These are phyloP conservation scores for Tolypocladium guangdongense DNA, from an alignment of 2,329 filamentous ascomycete species.

Conservation along the genomic window DNA sequence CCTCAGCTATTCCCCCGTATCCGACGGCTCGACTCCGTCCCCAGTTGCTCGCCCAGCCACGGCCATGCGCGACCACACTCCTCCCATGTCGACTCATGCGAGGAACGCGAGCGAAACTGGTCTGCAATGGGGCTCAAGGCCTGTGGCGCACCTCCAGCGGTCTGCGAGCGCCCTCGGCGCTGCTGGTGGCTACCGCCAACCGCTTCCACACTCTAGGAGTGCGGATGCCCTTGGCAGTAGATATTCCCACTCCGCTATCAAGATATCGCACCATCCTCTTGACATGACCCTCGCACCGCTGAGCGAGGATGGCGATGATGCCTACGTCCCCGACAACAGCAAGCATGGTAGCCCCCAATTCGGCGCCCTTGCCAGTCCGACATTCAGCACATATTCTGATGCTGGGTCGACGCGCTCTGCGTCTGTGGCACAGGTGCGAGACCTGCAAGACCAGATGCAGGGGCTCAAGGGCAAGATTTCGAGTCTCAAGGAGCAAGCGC, in stretches of 20 bases:
- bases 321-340: conserved; percentile 13
- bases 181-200: conserved; percentile 46
- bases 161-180: conserved; percentile 54
- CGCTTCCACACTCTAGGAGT: conserved; percentile 31
- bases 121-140: conserved; percentile 16
- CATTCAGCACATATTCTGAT: conserved; percentile 29
- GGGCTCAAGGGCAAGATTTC: conserved; percentile 80
- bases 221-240: conserved; percentile 27
- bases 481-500: conserved; percentile 63
- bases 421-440: conserved; percentile 62
- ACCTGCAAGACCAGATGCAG: conserved; percentile 73
- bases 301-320: conserved; percentile 37
- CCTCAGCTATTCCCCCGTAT: conserved; percentile 34
- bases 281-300: conserved; percentile 40
- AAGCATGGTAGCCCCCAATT: conserved; percentile 21
- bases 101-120: conserved; percentile 22
- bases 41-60: conserved; percentile 23
- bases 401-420: conserved; percentile 50
- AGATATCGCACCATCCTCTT: conserved; percentile 26
- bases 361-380: conserved; percentile 33
- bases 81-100: conserved; percentile 11
- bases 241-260: conserved; percentile 18
- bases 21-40: conserved; percentile 41
- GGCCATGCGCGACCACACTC: conserved; percentile 10
- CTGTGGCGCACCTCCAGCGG: conserved; percentile 32